Conservation (phyloP, 495 filamentous ascomycete genomes). For the Neurospora sp. region DNA sequence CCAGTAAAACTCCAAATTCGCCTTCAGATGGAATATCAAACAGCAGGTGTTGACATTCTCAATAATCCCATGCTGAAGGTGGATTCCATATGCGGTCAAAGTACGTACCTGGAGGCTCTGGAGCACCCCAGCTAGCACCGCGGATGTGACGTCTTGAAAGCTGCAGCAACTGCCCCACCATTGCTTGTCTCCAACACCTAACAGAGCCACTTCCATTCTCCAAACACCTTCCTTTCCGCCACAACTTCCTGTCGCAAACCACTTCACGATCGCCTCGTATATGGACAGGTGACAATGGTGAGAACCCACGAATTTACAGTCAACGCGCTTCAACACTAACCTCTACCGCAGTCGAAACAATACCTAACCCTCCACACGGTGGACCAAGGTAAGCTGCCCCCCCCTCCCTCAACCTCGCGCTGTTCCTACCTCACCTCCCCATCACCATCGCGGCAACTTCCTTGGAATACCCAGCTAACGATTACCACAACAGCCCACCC, state of each 20-base stretch:
- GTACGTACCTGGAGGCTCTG: background rate
- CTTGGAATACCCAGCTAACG: too few species aligned
- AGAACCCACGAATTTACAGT: background rate
- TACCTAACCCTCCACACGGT: constrained; percentile 86
- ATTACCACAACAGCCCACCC: constrained; percentile 51
- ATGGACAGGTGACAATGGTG: constrained; percentile 37
- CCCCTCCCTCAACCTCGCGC: background rate
- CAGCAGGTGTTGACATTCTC: too few species aligned
- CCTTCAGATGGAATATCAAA: too few species aligned
- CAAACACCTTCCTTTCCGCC: background rate
- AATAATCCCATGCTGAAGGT: background rate
- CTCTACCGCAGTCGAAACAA: constrained; percentile 73
- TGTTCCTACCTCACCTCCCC: too few species aligned
- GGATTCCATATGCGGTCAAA: background rate
- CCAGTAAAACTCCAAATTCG: background rate
- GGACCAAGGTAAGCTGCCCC: constrained; percentile 56
- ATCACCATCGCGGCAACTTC: too few species aligned
- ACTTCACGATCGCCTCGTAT: background rate
- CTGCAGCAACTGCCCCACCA: background rate
- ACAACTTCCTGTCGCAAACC: background rate
- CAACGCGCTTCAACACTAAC: background rate
- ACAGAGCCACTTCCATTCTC: background rate
- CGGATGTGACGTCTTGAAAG: background rate
- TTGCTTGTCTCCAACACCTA: background rate
- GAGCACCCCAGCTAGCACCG: background rate